Evolutionary conservation across 2,329 filamentous ascomycete species (phyloP).

Genomic region (Pseudofabraea citricarpa): DNA sequence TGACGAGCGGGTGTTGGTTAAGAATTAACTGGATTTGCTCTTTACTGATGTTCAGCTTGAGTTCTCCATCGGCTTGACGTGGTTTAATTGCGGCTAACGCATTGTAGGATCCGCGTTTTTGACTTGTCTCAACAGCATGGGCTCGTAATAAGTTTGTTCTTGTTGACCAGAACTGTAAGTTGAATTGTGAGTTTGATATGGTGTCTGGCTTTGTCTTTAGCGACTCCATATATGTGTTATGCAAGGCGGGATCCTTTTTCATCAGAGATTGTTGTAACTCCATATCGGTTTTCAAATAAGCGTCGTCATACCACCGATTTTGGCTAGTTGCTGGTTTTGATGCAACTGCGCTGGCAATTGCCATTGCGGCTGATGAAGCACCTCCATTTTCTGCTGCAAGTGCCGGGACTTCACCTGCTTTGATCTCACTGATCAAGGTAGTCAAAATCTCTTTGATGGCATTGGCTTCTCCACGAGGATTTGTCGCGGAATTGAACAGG

Average conservation of each 20-base stretch:
- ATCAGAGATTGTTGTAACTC: slow-evolving; percentile 84
- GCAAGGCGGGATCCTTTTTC: slow-evolving; percentile 69
- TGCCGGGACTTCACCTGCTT: slow-evolving; percentile 34
- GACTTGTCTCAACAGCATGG: slow-evolving; percentile 82
- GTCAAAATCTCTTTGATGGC: slow-evolving; percentile 79
- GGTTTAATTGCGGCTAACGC: slow-evolving; percentile 87
- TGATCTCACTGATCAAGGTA: slow-evolving; percentile 58
- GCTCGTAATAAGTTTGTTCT: slow-evolving; percentile 80
- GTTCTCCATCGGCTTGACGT: slow-evolving; percentile 66
- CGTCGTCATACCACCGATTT: slow-evolving; percentile 75
- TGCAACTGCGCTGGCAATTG: slow-evolving; percentile 67
- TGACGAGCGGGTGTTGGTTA: slow-evolving; percentile 85
- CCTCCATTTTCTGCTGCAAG: slow-evolving; percentile 24
- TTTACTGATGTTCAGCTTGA: slow-evolving; percentile 78
- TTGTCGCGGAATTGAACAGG: slow-evolving; percentile 73
- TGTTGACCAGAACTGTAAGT: slow-evolving; percentile 91
- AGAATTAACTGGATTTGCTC: slow-evolving; percentile 94
- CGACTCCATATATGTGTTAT: slow-evolving; percentile 83
- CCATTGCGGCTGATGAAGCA: slow-evolving; percentile 64
- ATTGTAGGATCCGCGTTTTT: slow-evolving; percentile 88
- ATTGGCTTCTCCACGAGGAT: slow-evolving; percentile 80
- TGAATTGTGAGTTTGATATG: slow-evolving; percentile 76
- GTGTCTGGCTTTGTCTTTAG: slow-evolving; percentile 78
- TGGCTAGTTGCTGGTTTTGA: slow-evolving; percentile 39
- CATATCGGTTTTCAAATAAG: slow-evolving; percentile 69